These are phyloP conservation scores for Exsudoporus floridanus DNA, from an alignment of 1,284 basidiomycete genomes.

Conservation along the genomic window DNA sequence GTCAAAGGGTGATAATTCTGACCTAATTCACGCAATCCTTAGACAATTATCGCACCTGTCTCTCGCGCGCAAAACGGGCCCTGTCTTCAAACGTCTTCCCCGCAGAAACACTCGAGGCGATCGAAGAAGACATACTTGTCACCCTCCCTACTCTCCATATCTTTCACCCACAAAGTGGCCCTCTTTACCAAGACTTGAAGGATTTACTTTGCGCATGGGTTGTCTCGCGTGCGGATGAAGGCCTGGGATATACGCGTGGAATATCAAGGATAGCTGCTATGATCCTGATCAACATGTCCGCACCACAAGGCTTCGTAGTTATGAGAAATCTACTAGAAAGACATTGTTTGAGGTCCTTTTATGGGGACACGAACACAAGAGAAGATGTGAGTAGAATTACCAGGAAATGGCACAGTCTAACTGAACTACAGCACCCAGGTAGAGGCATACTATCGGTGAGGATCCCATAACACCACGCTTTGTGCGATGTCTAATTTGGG, in stretches of 20 bases:
- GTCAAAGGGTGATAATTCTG: background rate
- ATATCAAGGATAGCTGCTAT: conserved; percentile 82
- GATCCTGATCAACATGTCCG: conserved; percentile 84
- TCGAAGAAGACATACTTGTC: conserved; percentile 78
- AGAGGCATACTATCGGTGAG: conserved; percentile 71
- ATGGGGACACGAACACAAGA: conserved; percentile 62
- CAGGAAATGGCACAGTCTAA: conserved; percentile 21
- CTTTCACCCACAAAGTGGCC: conserved; percentile 76
- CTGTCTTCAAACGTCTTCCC: conserved; percentile 75
- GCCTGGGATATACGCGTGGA: conserved; percentile 72
- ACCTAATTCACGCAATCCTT: conserved; percentile 1
- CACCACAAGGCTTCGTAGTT: conserved; percentile 78
- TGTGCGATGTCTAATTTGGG: conserved; percentile 18
- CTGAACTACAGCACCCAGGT: conserved; percentile 49
- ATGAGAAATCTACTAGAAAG: conserved; percentile 88
- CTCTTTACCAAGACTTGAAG: conserved; percentile 83
- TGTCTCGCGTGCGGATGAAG: conserved; percentile 86
- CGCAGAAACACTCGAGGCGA: conserved; percentile 58
- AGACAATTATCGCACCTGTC: conserved; percentile 75
- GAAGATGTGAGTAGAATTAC: conserved; percentile 69
- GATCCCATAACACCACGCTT: background rate
- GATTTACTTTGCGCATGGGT: conserved; percentile 92
- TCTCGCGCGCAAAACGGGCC: conserved; percentile 73
- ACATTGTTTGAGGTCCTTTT: conserved; percentile 85
- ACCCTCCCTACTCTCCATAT: conserved; percentile 90